phyloP scores from a whole-genome alignment of 768 basidiomycete genomes.

The Hydnomerulius pinastri region DNA sequence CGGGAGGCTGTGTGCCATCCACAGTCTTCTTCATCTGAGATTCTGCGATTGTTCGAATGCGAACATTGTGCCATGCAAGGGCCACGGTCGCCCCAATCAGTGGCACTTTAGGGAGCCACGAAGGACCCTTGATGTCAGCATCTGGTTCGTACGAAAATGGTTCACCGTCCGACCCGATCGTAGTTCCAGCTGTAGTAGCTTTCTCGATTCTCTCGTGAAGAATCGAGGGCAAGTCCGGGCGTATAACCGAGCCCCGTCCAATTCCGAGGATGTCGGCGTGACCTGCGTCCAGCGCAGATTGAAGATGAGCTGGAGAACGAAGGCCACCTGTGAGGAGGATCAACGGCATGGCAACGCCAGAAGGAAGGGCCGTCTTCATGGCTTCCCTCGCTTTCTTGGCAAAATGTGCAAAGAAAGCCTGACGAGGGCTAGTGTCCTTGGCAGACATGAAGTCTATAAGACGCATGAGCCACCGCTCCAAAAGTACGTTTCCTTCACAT shows the following conservation, averaged over 20 bases:
- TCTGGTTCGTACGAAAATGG: conserved; percentile 45
- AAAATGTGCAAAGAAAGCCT: conserved; percentile 74
- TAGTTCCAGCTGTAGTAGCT: conserved; percentile 6
- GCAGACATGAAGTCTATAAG: conserved; percentile 46
- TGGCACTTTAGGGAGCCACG: conserved; percentile 46
- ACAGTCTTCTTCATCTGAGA: conserved; percentile 6
- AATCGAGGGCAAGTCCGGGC: conserved; percentile 58
- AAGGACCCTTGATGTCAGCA: conserved; percentile 19
- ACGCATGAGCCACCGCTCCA: not conserved
- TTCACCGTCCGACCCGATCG: conserved; percentile 20
- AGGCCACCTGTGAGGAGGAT: conserved; percentile 85
- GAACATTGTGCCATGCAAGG: conserved; percentile 68
- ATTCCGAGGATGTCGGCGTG: conserved; percentile 80
- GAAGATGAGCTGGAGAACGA: conserved; percentile 55
- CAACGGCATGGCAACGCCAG: conserved; percentile 44
- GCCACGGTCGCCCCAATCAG: conserved; percentile 65
- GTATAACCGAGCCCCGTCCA: conserved; percentile 63
- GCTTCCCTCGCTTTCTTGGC: conserved; percentile 54
- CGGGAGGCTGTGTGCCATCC: conserved; percentile 1
- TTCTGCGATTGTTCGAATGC: conserved; percentile 53
- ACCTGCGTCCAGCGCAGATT: conserved; percentile 48
- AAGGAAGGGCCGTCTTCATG: conserved; percentile 37
- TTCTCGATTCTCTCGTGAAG: conserved; percentile 25
- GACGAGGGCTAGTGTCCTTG: conserved; percentile 41
- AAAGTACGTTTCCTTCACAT: conserved; percentile 11